Base-by-base conservation (phyloP, 345 rosid species). In the Turritis glabra region DNA sequence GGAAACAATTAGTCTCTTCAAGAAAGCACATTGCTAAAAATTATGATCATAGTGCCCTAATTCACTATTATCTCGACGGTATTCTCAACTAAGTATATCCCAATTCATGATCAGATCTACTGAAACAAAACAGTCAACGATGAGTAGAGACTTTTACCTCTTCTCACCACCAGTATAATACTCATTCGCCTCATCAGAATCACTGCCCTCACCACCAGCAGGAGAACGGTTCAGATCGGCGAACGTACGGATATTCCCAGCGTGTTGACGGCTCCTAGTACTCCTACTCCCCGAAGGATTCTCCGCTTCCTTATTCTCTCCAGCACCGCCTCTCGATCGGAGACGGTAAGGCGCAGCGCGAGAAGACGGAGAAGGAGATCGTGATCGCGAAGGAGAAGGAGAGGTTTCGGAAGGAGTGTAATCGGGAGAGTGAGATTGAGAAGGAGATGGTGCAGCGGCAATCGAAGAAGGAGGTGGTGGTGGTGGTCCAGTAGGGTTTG, bases 91-190 rank as follows among this genome's bases (percentile, higher is more conserved):
- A 43, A 64, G 13, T 65, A 22, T 7, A 8, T 1, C 15, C 15
- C 7, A 41, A 62, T 1, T 41, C 33, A 30, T n/a, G 15, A 54
- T 17, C 48, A 71, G 63, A 70, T 70, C 50, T 68, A 17, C 58
- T 29, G 21, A 30, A 17, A 18, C 2, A 5, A 40, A 21, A 6
- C 11, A 55, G 22, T 11, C 38, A 47, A 57, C n/a, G 17, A 12
- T 11, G 59, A 61, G 21, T 23, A 63, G 4, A 67, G 8, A 63
- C 17, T 12, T 15, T 29, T 64, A 92, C 99, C 97, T 92, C 79
- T 90, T 95, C 74, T 92, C 85, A 18, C 97, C 97, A 33, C 97
- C 99, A 56, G 99, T 85, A 9, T 86, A 92, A 71, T 87, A 85
- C 80, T 88, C 88, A 83, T 85, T 89, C 2, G 80, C 79, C 37